Percentiles rank a stretch among this genome's conserved stretches.
phyloP scores from a whole-genome alignment of 1,284 basidiomycete genomes.

The Afroboletus lepidellus region DNA sequence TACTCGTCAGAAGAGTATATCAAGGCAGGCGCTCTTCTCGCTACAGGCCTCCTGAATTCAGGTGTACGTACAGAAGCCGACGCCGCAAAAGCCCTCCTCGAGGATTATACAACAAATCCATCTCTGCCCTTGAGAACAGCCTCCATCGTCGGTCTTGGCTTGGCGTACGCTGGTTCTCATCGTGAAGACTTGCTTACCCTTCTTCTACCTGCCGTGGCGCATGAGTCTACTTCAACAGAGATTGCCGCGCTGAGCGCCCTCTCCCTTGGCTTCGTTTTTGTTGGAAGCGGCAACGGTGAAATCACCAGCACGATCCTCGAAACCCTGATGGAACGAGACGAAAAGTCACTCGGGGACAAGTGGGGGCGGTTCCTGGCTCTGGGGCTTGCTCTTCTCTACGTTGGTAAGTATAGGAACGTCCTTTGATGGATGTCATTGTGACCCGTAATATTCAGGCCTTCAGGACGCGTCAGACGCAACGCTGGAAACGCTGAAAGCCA shows the following conservation, averaged over 20 bases:
- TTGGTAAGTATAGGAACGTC: conserved; percentile 54
- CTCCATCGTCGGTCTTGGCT: conserved; percentile 88
- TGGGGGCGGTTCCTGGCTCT: conserved; percentile 93
- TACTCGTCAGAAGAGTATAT: conserved; percentile 97
- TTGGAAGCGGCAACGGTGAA: conserved; percentile 94
- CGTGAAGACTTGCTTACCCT: conserved; percentile 83
- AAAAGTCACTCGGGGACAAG: conserved; percentile 81
- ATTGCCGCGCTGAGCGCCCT: conserved; percentile 85
- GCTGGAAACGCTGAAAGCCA: conserved; percentile 92
- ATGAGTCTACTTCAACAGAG: conserved; percentile 86
- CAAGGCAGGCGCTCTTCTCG: conserved; percentile 95
- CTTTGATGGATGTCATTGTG: conserved; percentile 1
- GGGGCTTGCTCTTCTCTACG: conserved; percentile 88
- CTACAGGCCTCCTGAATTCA: conserved; percentile 91
- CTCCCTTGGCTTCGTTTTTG: conserved; percentile 92
- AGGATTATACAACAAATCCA: conserved; percentile 90
- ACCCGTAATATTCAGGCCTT: conserved; percentile 51
- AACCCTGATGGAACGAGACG: conserved; percentile 86
- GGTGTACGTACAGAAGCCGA: conserved; percentile 93
- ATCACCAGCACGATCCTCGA: conserved; percentile 89
- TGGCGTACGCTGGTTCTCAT: conserved; percentile 93
- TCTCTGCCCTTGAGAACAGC: conserved; percentile 82
- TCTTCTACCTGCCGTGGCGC: conserved; percentile 79
- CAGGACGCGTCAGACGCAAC: conserved; percentile 95
- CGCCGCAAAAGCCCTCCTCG: conserved; percentile 87